phyloP scores from a whole-genome alignment of 345 rosid genomes.

The Brassica incana region DNA sequence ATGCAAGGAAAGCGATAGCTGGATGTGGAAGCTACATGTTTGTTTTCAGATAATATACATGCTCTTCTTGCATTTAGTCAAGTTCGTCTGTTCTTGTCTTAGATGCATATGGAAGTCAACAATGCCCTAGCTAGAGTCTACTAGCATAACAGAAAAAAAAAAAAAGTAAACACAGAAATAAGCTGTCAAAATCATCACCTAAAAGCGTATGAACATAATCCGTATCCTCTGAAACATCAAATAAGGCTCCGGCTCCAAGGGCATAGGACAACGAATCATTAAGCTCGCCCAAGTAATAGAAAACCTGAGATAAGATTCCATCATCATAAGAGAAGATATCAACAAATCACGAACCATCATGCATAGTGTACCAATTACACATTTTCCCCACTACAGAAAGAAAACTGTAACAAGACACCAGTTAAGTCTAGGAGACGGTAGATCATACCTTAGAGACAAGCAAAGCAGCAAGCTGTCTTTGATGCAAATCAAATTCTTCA shows the following conservation, averaged over 20 bases:
- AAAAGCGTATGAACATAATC: constrained; percentile 92
- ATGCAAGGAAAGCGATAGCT: background rate
- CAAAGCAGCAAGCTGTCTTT: constrained; percentile 92
- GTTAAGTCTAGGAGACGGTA: background rate
- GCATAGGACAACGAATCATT: constrained; percentile 96
- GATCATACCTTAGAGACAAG: constrained; percentile 83
- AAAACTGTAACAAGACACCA: constrained; percentile 1
- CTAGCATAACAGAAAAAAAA: background rate
- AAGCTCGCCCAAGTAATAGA: constrained; percentile 92
- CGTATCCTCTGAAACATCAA: constrained; percentile 95
- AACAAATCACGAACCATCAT: too few relatives aligned
- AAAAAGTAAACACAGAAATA: background rate
- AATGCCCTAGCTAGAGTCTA: background rate
- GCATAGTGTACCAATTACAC: background rate
- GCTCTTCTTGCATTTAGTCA: background rate
- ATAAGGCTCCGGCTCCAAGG: constrained; percentile 90
- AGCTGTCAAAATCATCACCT: constrained; percentile 51
- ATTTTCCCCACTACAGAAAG: background rate
- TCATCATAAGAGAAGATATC: background rate
- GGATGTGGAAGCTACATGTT: background rate
- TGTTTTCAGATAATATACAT: background rate
- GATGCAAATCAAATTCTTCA: constrained; percentile 89
- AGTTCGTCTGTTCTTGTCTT: background rate
- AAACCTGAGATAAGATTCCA: constrained; percentile 57
- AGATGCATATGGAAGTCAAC: background rate